A percentile compares a stretch with the other conserved stretches of the same genome.
phyloP scores from a whole-genome alignment of 495 filamentous ascomycete genomes.

The Rhypophila decipiens region DNA sequence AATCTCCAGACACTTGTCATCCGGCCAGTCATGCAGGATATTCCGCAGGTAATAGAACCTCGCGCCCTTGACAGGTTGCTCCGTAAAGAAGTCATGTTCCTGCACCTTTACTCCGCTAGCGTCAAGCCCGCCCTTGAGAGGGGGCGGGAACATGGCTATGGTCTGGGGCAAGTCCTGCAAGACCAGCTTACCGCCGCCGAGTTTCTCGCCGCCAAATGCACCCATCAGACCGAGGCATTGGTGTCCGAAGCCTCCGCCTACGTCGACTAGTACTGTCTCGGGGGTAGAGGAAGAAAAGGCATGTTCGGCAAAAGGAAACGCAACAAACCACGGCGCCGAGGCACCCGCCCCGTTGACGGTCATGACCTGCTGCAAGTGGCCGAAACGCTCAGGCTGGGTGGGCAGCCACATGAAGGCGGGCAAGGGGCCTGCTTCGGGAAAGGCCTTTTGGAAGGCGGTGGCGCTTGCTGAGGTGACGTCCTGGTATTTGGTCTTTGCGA shows the following conservation, averaged over 20 bases:
- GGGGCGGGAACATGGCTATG: background rate
- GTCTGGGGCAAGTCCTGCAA: conserved; percentile 38
- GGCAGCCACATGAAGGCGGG: conserved; percentile 20
- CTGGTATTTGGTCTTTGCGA: conserved; percentile 31
- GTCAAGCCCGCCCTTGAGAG: too few relatives aligned
- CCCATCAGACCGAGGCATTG: conserved; percentile 17
- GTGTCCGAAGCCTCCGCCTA: conserved; percentile 47
- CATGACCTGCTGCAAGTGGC: background rate
- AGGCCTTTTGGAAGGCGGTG: conserved; percentile 32
- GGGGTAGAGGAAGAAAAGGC: background rate
- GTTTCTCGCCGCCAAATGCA: background rate
- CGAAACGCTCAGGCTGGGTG: background rate
- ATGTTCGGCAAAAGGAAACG: conserved; percentile 3
- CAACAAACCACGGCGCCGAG: conserved; percentile 5
- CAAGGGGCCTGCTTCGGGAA: conserved; percentile 35
- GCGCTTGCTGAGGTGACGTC: conserved; percentile 25
- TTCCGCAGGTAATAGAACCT: conserved; percentile 41
- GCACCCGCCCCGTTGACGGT: background rate
- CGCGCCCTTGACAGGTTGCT: conserved; percentile 43
- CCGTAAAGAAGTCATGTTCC: conserved; percentile 45
- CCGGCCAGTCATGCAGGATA: conserved; percentile 41
- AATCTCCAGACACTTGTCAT: conserved; percentile 33
- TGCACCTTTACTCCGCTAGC: conserved; percentile 35
- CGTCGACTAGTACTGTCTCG: conserved; percentile 39
- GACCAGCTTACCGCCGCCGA: conserved; percentile 40